Percentiles rank a stretch among this genome's conserved stretches.
phyloP scores from a whole-genome alignment of 179 eudicot genomes.

The Sideroxylon spinosum region DNA sequence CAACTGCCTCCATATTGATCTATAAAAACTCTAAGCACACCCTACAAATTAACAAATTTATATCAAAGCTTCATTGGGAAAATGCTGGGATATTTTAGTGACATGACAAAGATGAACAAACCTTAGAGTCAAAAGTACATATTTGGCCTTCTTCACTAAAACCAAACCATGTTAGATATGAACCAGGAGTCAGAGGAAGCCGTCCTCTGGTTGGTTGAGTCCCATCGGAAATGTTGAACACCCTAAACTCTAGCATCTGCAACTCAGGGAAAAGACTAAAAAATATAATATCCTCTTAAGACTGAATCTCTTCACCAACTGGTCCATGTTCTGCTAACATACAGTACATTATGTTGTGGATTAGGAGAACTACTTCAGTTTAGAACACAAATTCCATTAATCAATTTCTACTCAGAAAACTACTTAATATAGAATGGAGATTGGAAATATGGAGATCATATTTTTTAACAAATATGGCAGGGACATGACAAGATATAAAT shows the following conservation, averaged over 20 bases:
- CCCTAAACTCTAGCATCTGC: constrained; percentile 85
- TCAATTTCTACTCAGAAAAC: not conserved
- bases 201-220: constrained; percentile 58
- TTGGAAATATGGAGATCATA: too few species aligned
- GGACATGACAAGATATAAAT: too few species aligned
- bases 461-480: too few species aligned
- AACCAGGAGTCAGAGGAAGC: constrained; percentile 83
- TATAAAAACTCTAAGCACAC: constrained; percentile 69
- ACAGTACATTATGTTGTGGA: not conserved
- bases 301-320: constrained; percentile 6
- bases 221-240: constrained; percentile 55
- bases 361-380: not conserved
- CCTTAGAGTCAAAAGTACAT: constrained; percentile 92
- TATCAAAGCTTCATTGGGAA: not conserved
- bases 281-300: not conserved
- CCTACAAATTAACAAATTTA: constrained; percentile 38
- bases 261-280: constrained; percentile 11
- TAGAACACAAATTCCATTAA: not conserved
- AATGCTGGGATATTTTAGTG: not conserved
- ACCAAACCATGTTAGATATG: constrained; percentile 80
- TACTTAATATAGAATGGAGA: too few species aligned
- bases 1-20: constrained; percentile 95
- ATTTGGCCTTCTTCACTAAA: constrained; percentile 90
- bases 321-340: not conserved
- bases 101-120: constrained; percentile 23